Base-by-base conservation (phyloP, 441 rosid genomes). In the Gossypium schwendimanii region DNA sequence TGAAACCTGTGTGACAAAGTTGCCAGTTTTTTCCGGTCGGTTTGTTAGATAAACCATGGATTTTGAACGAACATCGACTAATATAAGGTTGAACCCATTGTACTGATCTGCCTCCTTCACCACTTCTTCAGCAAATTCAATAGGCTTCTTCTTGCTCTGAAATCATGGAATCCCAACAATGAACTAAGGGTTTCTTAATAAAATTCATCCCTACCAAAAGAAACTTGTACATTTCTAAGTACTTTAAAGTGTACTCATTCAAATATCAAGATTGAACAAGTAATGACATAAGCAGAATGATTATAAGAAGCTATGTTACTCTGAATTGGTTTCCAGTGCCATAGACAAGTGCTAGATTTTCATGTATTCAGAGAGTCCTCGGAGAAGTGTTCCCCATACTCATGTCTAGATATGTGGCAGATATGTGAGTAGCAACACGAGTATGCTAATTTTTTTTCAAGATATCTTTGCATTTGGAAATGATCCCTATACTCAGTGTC, bases 31-130 rank as follows among this genome's bases (percentile, higher is more conserved):
- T 72, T 61, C 75, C 12, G 87, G 87, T 54, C 93, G 80, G 85
- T 92, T 92, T 61, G 92, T 86, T 70, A 88, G 9, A 76, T 88
- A 84, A 69, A 88, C 67, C 92, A 92, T 87, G 76, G 86, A 73
- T 70, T 82, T 86, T 69, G 87, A 86, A 26, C 50, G 47, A 52
- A 88, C 63, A 71, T 94, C 86, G 28, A 80, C 79, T 50, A 89
- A 31, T 15, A 89, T 72, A 33, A 94, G 83, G 84, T 92, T 92
- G 84, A 92, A 92, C 62, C 97, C 97, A 41, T 81, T 85, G 74
- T 87, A 94, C 52, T 72, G 79, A 73, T 82, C 67, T 28, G 73
- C 81, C 62, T 87, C 89, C 55, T 81, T 77, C 62, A 44, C 75
- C 39, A 87, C 75, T 79, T 89, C 90, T 72, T 84, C 79, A 0